Evolutionary conservation across 208 protist species (phyloP).

Genomic region (Leishmania lainsoni): DNA sequence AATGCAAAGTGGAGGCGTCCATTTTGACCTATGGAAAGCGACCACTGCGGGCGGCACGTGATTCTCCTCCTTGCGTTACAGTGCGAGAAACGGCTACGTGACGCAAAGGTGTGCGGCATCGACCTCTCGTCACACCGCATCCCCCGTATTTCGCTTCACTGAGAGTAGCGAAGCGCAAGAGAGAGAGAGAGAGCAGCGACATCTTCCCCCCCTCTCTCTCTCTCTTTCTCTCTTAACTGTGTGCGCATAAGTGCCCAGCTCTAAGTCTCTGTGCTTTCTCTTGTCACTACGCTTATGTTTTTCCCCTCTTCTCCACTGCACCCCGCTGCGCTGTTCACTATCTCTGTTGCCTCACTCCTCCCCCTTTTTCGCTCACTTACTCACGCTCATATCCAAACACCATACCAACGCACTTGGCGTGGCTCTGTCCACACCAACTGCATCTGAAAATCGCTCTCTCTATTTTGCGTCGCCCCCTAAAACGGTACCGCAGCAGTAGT

Average conservation of each 20-base stretch:
- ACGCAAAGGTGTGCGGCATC: not conserved
- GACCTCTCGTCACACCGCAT: not conserved
- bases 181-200: not conserved
- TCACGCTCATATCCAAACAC: not conserved
- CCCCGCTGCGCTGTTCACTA: not conserved
- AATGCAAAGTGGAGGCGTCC: not conserved
- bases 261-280: not conserved
- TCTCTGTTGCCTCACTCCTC: not conserved
- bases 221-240: not conserved
- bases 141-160: not conserved
- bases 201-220: too few species aligned
- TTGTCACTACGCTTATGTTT: not conserved
- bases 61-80: not conserved
- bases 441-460: not conserved
- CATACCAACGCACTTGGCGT: not conserved
- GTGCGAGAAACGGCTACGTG: not conserved
- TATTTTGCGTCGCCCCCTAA: not conserved
- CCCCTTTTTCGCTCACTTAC: not conserved
- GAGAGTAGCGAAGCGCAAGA: not conserved
- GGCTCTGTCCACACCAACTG: not conserved
- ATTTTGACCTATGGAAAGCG: not conserved
- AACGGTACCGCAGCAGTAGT: not conserved
- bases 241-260: not conserved
- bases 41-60: not conserved
- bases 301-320: not conserved